Evolutionary conservation across 2,329 filamentous ascomycete genomes (phyloP).

Genomic region (Plenodomus tracheiphilus): DNA sequence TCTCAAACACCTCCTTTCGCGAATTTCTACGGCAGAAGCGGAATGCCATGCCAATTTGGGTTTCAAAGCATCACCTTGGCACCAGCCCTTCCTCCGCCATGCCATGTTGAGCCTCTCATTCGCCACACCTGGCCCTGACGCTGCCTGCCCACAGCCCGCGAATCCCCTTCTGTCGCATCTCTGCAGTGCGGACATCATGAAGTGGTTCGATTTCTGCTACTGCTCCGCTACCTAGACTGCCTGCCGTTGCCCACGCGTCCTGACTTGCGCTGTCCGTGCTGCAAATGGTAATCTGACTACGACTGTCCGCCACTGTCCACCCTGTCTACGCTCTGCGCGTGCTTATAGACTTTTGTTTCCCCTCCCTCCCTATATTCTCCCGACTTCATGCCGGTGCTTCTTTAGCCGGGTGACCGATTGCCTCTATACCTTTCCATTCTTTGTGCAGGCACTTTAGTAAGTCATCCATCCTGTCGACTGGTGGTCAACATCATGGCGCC

Average conservation of each 20-base stretch:
- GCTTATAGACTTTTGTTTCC: constrained; percentile 47
- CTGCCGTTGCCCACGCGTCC: constrained; percentile 34
- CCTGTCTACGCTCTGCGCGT: constrained; percentile 22
- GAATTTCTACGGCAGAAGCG: constrained; percentile 22
- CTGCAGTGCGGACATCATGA: constrained; percentile 24
- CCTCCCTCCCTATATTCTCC: constrained; percentile 30
- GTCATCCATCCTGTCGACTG: constrained; percentile 14
- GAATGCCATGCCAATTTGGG: constrained; percentile 27
- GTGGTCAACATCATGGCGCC: constrained; percentile 9
- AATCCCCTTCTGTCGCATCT: constrained; percentile 37
- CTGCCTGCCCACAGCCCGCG: constrained; percentile 32
- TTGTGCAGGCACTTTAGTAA: constrained; percentile 46
- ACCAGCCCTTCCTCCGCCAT: constrained; percentile 16
- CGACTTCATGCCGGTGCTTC: constrained; percentile 45
- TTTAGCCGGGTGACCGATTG: constrained; percentile 41
- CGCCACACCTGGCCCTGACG: constrained; percentile 33
- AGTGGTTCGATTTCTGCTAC: constrained; percentile 43
- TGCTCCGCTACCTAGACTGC: constrained; percentile 32
- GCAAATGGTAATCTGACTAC: constrained; percentile 33
- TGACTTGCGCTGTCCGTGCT: constrained; percentile 22
- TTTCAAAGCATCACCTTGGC: constrained; percentile 31
- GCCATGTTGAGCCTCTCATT: constrained; percentile 25
- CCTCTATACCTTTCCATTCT: constrained; percentile 38
- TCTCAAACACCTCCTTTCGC: constrained; percentile 32
- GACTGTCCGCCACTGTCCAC: constrained; percentile 17